These are phyloP conservation scores for Verticillium tricorpus DNA, from an alignment of 2,329 filamentous ascomycete genomes.

Conservation along the genomic window DNA sequence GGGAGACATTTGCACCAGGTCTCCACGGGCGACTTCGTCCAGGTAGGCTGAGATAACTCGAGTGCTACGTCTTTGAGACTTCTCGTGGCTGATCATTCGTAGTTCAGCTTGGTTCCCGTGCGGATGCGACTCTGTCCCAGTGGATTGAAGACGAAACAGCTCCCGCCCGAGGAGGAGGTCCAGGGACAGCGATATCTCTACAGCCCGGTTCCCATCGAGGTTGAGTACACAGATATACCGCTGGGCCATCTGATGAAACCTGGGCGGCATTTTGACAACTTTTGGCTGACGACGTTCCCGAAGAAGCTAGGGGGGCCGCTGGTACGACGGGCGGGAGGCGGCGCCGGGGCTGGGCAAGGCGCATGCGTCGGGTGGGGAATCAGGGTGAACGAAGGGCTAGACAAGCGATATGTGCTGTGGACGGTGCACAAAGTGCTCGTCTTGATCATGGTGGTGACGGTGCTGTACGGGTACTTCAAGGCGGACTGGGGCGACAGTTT, in stretches of 20 bases:
- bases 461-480: background rate
- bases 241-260: background rate
- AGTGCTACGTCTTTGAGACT: background rate
- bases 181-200: background rate
- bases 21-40: background rate
- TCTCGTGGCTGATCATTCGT: background rate
- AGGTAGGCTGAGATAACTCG: background rate
- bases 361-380: background rate
- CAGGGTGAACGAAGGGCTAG: background rate
- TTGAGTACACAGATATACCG: background rate
- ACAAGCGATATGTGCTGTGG: background rate
- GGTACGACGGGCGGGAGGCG: background rate
- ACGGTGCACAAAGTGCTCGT: background rate
- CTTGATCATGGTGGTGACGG: background rate
- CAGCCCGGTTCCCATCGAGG: background rate
- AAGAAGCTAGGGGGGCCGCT: background rate
- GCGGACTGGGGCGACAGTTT: background rate
- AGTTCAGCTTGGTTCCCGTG: background rate
- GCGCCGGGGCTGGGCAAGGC: background rate
- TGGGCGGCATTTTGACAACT: background rate
- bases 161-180: background rate
- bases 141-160: background rate
- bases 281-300: background rate
- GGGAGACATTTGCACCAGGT: background rate
- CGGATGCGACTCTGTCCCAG: background rate